Percentiles rank a stretch among this genome's conserved stretches.
These are phyloP conservation scores for Blastobotrys illinoisensis DNA, from an alignment of 1,139 yeast genomes.

Conservation along the genomic window DNA sequence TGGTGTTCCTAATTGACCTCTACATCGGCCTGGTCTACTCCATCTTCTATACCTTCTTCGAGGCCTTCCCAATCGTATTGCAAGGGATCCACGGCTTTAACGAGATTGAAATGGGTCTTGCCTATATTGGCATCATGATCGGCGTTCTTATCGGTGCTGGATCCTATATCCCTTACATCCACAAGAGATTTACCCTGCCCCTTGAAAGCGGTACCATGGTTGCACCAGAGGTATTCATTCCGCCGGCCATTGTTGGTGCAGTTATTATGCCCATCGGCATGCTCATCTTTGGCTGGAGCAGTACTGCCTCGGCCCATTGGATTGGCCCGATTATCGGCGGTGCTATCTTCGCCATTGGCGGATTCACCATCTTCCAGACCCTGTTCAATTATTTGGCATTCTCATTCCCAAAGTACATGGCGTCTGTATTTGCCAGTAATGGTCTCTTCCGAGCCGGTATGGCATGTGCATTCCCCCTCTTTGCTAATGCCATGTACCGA, in stretches of 20 bases:
- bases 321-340: conserved; percentile 72
- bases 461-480: conserved; percentile 58
- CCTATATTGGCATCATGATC: conserved; percentile 42
- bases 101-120: conserved; percentile 44
- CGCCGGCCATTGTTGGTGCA: conserved; percentile 43
- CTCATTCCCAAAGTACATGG: conserved; percentile 64
- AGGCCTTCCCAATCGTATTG: conserved; percentile 56
- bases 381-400: conserved; percentile 63
- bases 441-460: conserved; percentile 46
- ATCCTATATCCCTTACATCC: conserved; percentile 3
- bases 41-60: conserved; percentile 52
- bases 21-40: conserved; percentile 53
- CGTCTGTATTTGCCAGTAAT: conserved; percentile 55
- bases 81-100: conserved; percentile 43
- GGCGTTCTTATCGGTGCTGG: conserved; percentile 36
- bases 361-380: conserved; percentile 66
- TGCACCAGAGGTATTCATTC: conserved; percentile 33
- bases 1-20: conserved; percentile 34
- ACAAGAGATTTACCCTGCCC: conserved; percentile 6
- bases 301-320: conserved; percentile 61
- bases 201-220: conserved; percentile 28
- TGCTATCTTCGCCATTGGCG: conserved; percentile 68
- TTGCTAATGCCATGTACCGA: conserved; percentile 46
- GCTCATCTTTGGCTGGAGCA: conserved; percentile 50
- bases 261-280: conserved; percentile 47